A percentile compares a stretch with the other conserved stretches of the same genome.
These are phyloP conservation scores for Pelargonium myrrhifolium DNA, from an alignment of 441 rosid genomes.

Conservation along the genomic window DNA sequence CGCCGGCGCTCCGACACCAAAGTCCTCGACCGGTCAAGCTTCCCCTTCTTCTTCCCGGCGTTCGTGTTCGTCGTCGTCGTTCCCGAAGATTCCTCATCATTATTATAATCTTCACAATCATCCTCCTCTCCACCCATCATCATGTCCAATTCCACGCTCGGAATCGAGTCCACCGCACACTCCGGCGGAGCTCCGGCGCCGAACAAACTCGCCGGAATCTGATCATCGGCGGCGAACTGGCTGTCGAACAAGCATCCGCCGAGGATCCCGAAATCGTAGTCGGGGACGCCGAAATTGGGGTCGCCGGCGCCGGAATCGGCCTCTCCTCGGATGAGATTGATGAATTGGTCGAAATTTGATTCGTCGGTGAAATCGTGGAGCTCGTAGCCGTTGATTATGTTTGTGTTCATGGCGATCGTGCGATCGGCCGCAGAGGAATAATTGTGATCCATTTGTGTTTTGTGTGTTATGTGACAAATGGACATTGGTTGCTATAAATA, in stretches of 20 bases:
- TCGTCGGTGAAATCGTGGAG: slow-evolving; percentile 40
- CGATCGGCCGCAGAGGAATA: not conserved
- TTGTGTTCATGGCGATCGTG: not conserved
- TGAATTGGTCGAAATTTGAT: slow-evolving; percentile 51
- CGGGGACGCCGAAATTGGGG: slow-evolving; percentile 14
- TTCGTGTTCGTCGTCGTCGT: slow-evolving; percentile 22
- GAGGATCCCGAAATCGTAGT: slow-evolving; percentile 25
- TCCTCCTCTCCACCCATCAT: slow-evolving; percentile 19
- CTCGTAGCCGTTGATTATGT: slow-evolving; percentile 20
- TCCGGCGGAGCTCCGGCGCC: slow-evolving; percentile 18
- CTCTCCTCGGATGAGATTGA: slow-evolving; percentile 51
- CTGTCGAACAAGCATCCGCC: slow-evolving; percentile 28
- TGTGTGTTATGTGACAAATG: not conserved
- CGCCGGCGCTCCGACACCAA: slow-evolving; percentile 63
- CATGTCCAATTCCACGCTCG: slow-evolving; percentile 26
- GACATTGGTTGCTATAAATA: not conserved
- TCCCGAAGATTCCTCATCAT: slow-evolving; percentile 44
- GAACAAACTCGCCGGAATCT: slow-evolving; percentile 28
- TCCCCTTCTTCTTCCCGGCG: slow-evolving; percentile 27
- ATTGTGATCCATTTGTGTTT: not conserved
- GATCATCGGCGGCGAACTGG: slow-evolving; percentile 24
- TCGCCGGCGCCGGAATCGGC: slow-evolving; percentile 20
- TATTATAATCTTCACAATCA: slow-evolving; percentile 23
- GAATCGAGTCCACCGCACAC: slow-evolving; percentile 28
- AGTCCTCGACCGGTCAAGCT: slow-evolving; percentile 62